Evolutionary conservation across 2,329 filamentous ascomycete species (phyloP).

Genomic region (Pestalotiopsis fici): DNA sequence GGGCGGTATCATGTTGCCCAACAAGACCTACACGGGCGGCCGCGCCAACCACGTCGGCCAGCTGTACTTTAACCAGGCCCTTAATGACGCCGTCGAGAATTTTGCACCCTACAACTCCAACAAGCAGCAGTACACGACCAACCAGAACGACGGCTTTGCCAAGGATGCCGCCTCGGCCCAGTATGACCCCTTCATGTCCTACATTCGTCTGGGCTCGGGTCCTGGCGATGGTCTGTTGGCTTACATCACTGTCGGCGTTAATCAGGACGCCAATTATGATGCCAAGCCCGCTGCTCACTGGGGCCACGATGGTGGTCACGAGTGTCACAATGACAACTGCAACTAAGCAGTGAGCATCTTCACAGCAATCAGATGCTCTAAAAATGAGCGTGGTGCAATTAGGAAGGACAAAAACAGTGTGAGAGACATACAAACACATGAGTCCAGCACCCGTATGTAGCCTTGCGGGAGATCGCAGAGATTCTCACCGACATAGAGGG

Average conservation of each 20-base stretch:
- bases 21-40: slow-evolving; percentile 43
- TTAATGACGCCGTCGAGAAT: slow-evolving; percentile 36
- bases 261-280: background rate
- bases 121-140: background rate
- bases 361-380: background rate
- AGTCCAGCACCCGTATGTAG: too few species aligned
- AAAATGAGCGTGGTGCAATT: too few species aligned
- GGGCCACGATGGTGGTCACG: background rate
- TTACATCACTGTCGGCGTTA: background rate
- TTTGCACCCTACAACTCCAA: background rate
- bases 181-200: background rate
- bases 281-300: background rate
- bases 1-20: slow-evolving; percentile 34
- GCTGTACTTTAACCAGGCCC: slow-evolving; percentile 63
- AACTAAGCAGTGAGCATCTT: background rate
- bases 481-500: too few species aligned
- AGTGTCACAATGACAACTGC: background rate
- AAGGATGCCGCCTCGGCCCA: background rate
- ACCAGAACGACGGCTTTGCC: background rate
- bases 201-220: background rate
- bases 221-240: background rate
- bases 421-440: too few species aligned
- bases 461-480: too few species aligned
- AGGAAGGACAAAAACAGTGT: too few species aligned
- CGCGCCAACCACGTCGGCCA: slow-evolving; percentile 62